Base-by-base conservation (phyloP, 1,139 yeast genomes). In the Blastobotrys illinoisensis region DNA sequence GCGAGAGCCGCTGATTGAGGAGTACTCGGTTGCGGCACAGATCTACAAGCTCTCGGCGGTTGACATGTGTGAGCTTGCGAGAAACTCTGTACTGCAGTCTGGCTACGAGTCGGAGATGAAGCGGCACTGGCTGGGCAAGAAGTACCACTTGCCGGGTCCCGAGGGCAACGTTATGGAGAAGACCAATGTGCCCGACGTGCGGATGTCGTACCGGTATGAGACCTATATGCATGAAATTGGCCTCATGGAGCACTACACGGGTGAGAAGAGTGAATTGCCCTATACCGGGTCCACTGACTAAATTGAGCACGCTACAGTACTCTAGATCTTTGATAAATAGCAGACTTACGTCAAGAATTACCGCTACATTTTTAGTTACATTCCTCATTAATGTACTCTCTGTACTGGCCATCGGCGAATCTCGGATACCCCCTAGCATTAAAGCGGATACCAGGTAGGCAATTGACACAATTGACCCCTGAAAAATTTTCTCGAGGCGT, bases 1-100 rank as follows among this genome's bases (percentile, higher is more conserved):
- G 23, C 84, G 95, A 64, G 99, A 93, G 66, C 98, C 99, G n/a
- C 78, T 93, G 64, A 93, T 93, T 63, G 99, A 93, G 70, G 99
- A 93, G 70, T 93, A 91, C 69, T 88, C 97, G 1, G 97, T 93
- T 36, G 99, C 99, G 3, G 97, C 97, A 0, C 98, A 93, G 71
- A 93, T 93, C 63, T 93, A 91, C 77, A 90, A 93, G 68, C 77
- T 93, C 47, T 88, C 96, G 0, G 83, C 90, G 56, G 98, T 91
- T 20, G 99, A 93, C 71, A 88, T 95, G 95, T 93, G 98, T 70
- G 99, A 93, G 69, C 69, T 86, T 58, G 91, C 91, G 0, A 78
- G 83, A 59, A 84, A 85, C 69, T 90, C 98, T 0, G 98, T 91
- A 3, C 71, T 79, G 53, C 97, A 91, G 74, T 85, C 95, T 61